Base-by-base conservation (phyloP, 306 rosid species). In the Vicia sativa region DNA sequence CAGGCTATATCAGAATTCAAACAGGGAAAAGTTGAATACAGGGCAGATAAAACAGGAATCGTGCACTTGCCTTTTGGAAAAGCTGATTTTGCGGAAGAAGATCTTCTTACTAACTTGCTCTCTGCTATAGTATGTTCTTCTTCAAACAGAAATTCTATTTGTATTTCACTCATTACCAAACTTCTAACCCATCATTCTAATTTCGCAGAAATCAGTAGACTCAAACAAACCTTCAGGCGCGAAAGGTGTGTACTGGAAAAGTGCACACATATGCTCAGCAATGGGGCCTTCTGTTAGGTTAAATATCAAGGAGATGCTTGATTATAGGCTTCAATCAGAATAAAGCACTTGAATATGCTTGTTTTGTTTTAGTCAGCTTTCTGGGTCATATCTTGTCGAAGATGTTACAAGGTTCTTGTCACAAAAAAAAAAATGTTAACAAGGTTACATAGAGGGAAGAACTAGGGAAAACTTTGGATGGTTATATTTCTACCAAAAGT, bases 11-110 rank as follows among this genome's bases (percentile, higher is more conserved):
- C 92, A 45, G 99, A 95, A 79, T 95, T 95, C 85, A 95, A 95
- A 86, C 95, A 83, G 74, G 99, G 99, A 25, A 95, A 95, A 75
- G 99, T 95, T 52, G 99, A 95, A 80, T 90, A 7, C 85, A 82
- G 99, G 78, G 99, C 99, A 21, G 99, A 95, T 39, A 95, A 95
- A 82, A 90, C 99, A 8, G 99, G 99, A 82, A 95, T 95, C 23
- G 99, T 95, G 58, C 99, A 95, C 80, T 81, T 95, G 48, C 95
- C 95, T 29, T 88, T 90, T 56, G 99, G 99, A 62, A 95, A 87
- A 79, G 91, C 79, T 3, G 91, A 90, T 75, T 95, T 95, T 66
- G 5, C 97, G 0, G 96, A 88, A 55, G 99, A 95, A 71, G 96
- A 95, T 73, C 99, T 95, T 70, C 81, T 82, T 18, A 70, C 81